Base-by-base conservation (phyloP, 306 rosid genomes). In the Vicia faba region DNA sequence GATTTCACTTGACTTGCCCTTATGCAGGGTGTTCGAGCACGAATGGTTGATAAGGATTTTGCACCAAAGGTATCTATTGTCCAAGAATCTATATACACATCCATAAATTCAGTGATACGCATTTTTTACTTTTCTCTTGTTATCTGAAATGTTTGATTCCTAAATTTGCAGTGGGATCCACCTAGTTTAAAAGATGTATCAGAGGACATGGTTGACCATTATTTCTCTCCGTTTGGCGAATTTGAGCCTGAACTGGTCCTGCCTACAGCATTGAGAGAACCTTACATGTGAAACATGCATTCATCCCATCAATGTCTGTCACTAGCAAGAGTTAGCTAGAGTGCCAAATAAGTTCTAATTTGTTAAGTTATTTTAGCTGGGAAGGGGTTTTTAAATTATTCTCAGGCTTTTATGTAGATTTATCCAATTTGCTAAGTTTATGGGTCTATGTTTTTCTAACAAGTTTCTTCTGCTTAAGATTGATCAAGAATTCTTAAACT, bases 41-140 rank as follows among this genome's bases (percentile, higher is more conserved):
- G 95, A 58, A 78, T 93, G 81, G 89, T 88, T 40, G 90, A 93
- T 35, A 93, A 84, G 74, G 99, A 93, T 80, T 93, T 93, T 53
- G 82, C 95, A 9, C 99, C 99, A 5, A 88, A 85, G 97, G 99
- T 90, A 85, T 50, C 57, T 18, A 51, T 44, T 64, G 50, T 55
- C 66, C 38, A 46, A 55, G 61, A n/a, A 49, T 53, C 14, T 29
- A 1, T 43, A 13, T 38, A 19, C 64, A 41, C 64, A 41, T 57
- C 28, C 19, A 5, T 25, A n/a, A 41, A 57, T 51, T 49, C 28
- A 28, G 36, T 33, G 31, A n/a, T 9, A 23, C 8, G 3, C 45
- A 26, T 11, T 43, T 26, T 54, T n/a, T n/a, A n/a, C n/a, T n/a
- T n/a, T 19, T 14, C 20, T 60, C 40, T 16, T 1, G 20, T 59